Conservation (phyloP, 2,329 filamentous ascomycete genomes). For the Bipolaris zeicola region DNA sequence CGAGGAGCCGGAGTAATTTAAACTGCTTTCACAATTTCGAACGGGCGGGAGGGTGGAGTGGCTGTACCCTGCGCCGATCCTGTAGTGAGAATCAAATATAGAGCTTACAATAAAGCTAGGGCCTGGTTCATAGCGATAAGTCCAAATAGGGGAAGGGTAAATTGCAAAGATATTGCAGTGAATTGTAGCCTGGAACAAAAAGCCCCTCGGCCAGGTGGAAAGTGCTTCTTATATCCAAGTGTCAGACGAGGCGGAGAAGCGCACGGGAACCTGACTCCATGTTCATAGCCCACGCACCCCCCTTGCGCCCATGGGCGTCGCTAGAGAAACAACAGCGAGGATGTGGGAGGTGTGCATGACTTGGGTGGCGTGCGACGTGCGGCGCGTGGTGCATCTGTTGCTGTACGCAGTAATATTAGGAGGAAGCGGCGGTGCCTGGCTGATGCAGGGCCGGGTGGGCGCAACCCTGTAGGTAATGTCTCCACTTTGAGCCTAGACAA, state of each 20-base stretch:
- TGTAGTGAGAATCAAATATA: not conserved
- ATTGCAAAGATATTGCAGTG: not conserved
- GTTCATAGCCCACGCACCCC: not conserved
- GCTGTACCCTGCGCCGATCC: not conserved
- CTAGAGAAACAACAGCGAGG: slow-evolving; percentile 1
- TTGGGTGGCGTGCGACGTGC: not conserved
- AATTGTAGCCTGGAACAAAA: not conserved
- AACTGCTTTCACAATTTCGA: not conserved
- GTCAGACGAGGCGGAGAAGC: slow-evolving; percentile 2
- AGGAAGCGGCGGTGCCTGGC: slow-evolving; percentile 9
- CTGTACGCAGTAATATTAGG: not conserved
- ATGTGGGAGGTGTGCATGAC: not conserved
- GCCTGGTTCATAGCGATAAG: not conserved
- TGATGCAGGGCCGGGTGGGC: slow-evolving; percentile 3
- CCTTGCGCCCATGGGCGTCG: not conserved
- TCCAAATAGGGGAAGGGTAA: not conserved
- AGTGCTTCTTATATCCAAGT: slow-evolving; percentile 6
- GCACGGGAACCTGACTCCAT: slow-evolving; percentile 1
- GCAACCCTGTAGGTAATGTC: slow-evolving; percentile 4
- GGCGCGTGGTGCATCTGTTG: slow-evolving; percentile 3
- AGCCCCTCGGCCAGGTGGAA: not conserved
- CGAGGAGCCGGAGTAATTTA: not conserved
- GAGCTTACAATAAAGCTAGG: not conserved
- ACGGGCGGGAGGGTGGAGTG: not conserved
- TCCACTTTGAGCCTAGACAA: not conserved